Evolutionary conservation across 1,284 basidiomycete species (phyloP).

Genomic region (Erythrobasidium hasegawianum): DNA sequence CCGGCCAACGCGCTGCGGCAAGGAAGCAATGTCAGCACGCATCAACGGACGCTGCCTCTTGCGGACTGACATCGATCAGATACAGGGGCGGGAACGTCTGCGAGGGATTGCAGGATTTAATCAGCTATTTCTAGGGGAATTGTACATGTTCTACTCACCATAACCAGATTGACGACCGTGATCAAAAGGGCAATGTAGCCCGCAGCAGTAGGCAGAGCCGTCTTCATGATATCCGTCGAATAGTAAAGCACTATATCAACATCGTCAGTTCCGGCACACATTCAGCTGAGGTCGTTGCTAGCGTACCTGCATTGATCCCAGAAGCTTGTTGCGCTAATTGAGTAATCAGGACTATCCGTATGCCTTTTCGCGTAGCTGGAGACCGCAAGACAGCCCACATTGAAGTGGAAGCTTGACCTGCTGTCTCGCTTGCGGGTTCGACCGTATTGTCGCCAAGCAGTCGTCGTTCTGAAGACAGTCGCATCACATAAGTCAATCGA

Average conservation of each 20-base stretch:
- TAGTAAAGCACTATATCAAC: slow-evolving; percentile 38
- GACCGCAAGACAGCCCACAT: slow-evolving; percentile 21
- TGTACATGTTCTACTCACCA: slow-evolving; percentile 30
- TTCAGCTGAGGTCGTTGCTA: too few relatives aligned
- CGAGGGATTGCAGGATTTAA: neutral
- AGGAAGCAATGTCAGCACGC: too few relatives aligned
- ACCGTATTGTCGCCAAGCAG: slow-evolving; percentile 10
- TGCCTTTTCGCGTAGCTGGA: slow-evolving; percentile 19
- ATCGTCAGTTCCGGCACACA: neutral
- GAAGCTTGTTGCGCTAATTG: slow-evolving; percentile 31
- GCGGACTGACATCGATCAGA: slow-evolving; percentile 46
- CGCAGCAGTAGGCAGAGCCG: slow-evolving; percentile 11
- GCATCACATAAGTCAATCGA: neutral
- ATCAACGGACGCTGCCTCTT: too few relatives aligned
- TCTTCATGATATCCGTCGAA: slow-evolving; percentile 35
- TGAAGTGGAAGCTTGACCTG: slow-evolving; percentile 9
- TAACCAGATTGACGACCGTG: slow-evolving; percentile 40
- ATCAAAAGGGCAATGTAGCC: slow-evolving; percentile 24
- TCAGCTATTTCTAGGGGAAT: slow-evolving; percentile 4
- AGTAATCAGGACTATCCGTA: slow-evolving; percentile 21
- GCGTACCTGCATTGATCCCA: slow-evolving; percentile 32
- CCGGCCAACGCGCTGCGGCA: slow-evolving; percentile 47
- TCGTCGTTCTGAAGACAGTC: slow-evolving; percentile 2
- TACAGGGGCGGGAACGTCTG: slow-evolving; percentile 50
- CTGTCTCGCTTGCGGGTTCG: neutral